Base-by-base conservation (phyloP, 371 early-diverging fungal genomes). In the Mortierella sp. region DNA sequence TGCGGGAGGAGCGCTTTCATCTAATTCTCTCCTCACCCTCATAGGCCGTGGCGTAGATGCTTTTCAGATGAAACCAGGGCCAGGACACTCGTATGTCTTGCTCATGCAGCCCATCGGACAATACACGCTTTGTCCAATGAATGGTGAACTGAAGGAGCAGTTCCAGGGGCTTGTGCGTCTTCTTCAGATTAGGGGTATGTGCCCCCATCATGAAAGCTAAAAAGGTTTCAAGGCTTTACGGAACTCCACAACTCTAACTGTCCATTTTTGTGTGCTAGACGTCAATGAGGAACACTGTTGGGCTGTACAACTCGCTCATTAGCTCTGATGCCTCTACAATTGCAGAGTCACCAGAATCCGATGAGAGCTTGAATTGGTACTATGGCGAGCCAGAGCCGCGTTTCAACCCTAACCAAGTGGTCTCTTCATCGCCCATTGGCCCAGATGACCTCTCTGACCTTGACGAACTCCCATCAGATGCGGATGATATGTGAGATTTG, bases 41-140 rank as follows among this genome's bases (percentile, higher is more conserved):
- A 51, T 51, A 51, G 7, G 5, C 51, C 51, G 51, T 51, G 51
- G 51, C 51, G n/a, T 51, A 6, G 51, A 51, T 63, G n/a, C n/a
- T n/a, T n/a, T n/a, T n/a, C n/a, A n/a, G n/a, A n/a, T n/a, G n/a
- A 64, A 64, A 57, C 57, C 64, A 64, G 64, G 64, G 57, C 64
- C 57, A 15, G 64, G 64, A 64, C 46, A 25, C 57, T 64, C 57
- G 29, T 64, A 64, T 64, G 57, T 64, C 57, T 64, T 55, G 64
- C 56, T 64, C 64, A 64, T 64, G 63, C 63, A 63, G 63, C 56
- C 7, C 55, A 18, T 63, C 63, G 63, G 63, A 21, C 63, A 63
- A 21, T 63, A 44, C 63, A 63, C 44, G 44, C 37, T 63, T 30
- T 53, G 55, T 21, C 63, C 55, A 53, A 26, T 63, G 56, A 63